Evolutionary conservation across 768 basidiomycete species (phyloP).

Genomic region (Suillus placidus): DNA sequence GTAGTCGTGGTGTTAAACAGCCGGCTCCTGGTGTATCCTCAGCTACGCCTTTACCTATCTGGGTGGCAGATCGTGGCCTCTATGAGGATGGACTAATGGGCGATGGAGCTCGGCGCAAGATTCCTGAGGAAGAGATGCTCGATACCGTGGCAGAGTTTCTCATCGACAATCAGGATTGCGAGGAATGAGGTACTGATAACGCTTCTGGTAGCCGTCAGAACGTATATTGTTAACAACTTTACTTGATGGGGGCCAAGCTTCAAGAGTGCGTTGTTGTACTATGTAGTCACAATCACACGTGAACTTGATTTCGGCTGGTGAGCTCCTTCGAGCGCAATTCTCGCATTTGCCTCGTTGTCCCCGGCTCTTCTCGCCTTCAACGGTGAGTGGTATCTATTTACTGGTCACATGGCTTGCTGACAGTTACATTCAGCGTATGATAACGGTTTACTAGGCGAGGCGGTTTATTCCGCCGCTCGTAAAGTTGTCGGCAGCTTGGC

Average conservation of each 20-base stretch:
- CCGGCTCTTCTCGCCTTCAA: background rate
- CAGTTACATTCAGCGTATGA: background rate
- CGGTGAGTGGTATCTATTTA: background rate
- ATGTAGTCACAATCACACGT: background rate
- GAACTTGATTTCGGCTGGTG: background rate
- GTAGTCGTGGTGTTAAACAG: conserved; percentile 43
- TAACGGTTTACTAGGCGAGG: background rate
- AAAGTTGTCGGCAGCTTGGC: background rate
- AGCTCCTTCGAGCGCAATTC: background rate
- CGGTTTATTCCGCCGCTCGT: background rate
- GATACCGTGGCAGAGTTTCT: conserved; percentile 42
- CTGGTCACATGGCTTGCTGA: background rate
- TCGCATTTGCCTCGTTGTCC: background rate
- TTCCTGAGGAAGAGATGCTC: conserved; percentile 38
- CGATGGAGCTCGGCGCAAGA: conserved; percentile 37
- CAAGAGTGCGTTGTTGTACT: background rate
- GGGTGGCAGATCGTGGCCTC: conserved; percentile 30
- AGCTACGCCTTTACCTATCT: conserved; percentile 30
- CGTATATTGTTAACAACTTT: background rate
- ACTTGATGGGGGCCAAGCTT: background rate
- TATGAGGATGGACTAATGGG: conserved; percentile 1
- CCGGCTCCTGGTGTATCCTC: conserved; percentile 15
- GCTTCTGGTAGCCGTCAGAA: background rate
- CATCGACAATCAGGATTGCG: conserved; percentile 25
- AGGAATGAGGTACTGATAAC: background rate